Conservation (phyloP, 164 flowering plant species). For the Sedum album region DNA sequence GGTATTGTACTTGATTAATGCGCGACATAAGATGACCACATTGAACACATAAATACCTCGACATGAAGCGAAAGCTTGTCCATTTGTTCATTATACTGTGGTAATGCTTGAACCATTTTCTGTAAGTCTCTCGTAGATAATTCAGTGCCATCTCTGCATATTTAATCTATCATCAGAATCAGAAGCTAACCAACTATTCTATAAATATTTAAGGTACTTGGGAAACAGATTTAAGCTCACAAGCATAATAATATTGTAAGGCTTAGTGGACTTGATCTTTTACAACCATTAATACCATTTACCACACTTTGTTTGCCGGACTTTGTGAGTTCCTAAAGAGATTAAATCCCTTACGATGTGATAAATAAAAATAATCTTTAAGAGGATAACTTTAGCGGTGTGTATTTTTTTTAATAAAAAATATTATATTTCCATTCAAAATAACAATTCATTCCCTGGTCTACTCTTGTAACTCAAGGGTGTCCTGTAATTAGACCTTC, state of each 20-base stretch:
- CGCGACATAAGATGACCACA: not conserved
- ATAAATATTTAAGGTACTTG: not conserved
- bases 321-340: too few species aligned
- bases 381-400: too few species aligned
- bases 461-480: not conserved
- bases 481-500: not conserved
- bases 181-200: not conserved
- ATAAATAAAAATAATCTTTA: too few species aligned
- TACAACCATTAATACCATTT: not conserved
- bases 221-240: not conserved
- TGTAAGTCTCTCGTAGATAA: constrained; percentile 89
- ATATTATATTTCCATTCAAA: too few species aligned
- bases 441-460: not conserved
- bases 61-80: constrained; percentile 92
- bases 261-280: not conserved
- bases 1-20: not conserved
- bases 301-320: not conserved
- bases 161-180: not conserved
- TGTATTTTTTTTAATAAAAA: too few species aligned
- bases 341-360: too few species aligned
- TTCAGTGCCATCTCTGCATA: constrained; percentile 71
- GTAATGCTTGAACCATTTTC: constrained; percentile 98
- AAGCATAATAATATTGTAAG: not conserved
- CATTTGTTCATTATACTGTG: constrained; percentile 79
- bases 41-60: constrained; percentile 24